These are phyloP conservation scores for Penicillium robsamsonii DNA, from an alignment of 495 filamentous ascomycete species.

Conservation along the genomic window DNA sequence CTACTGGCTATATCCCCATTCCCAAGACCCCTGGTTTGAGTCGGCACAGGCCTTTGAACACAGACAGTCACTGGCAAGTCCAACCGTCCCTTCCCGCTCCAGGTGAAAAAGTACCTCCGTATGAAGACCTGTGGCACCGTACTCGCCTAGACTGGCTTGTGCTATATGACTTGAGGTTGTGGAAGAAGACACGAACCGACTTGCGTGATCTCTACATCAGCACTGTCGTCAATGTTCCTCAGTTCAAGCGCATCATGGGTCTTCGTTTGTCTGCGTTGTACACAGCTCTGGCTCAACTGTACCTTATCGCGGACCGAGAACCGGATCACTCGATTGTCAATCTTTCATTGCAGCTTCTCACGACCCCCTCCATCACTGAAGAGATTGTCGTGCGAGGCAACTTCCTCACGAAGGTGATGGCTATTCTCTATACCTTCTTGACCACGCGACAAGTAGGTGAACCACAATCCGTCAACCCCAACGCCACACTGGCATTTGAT, in stretches of 20 bases:
- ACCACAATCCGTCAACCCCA: conserved; percentile 79
- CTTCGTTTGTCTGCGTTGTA: conserved; percentile 91
- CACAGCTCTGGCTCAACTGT: conserved; percentile 87
- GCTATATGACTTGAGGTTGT: conserved; percentile 91
- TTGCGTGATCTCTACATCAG: conserved; percentile 93
- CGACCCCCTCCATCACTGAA: conserved; percentile 90
- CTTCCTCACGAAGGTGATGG: conserved; percentile 90
- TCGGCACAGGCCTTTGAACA: conserved; percentile 37
- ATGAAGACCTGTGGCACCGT: conserved; percentile 83
- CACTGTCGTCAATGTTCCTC: conserved; percentile 88
- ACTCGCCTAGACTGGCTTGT: conserved; percentile 94
- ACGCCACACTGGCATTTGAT: conserved; percentile 86
- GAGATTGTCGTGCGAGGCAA: conserved; percentile 95
- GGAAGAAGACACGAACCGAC: conserved; percentile 91
- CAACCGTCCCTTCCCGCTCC: conserved; percentile 62
- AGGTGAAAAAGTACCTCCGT: conserved; percentile 57
- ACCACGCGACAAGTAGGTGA: conserved; percentile 94
- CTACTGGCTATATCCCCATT: conserved; percentile 34
- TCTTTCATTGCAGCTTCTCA: conserved; percentile 91
- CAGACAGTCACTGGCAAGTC: conserved; percentile 83
- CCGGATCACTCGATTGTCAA: conserved; percentile 99
- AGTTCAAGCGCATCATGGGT: conserved; percentile 95
- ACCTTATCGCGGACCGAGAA: conserved; percentile 93
- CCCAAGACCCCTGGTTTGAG: conserved; percentile 37
- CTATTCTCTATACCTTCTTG: conserved; percentile 95